Evolutionary conservation across 2,329 filamentous ascomycete species (phyloP), one percentile per base, ranked within the genome.

Genomic region (Stachybotrys chlorohalonatus): DNA sequence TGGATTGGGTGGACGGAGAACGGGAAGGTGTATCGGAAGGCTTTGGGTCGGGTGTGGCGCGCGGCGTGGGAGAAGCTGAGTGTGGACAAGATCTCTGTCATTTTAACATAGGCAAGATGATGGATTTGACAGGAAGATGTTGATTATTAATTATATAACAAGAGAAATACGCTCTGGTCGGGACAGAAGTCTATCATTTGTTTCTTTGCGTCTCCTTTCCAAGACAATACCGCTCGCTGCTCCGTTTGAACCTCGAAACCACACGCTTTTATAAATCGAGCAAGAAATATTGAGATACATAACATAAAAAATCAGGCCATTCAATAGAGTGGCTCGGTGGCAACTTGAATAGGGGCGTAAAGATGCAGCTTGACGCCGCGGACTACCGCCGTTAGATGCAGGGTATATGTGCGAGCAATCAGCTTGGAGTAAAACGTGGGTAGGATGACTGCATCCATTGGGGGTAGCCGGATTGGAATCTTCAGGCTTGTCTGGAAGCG

Each of bases 1-100:
- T 56, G 55, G 55, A 54, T 56, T 47, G 52, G 49, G 11, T 32
- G 52, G 36, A 52, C 52, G 11, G 31, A 46, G 11, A 52, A 54
- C 32, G 46, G 17, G 16, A 54, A 52, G 11, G 47, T 52, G 6
- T 56, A 56, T 30, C 52, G 55, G 4, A 54, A 56, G 47, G 55
- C 55, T 11, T 24, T 54, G 11, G 55, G 55, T 7, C 52, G 55
- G 31, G 47, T 56, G 11, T 56, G 55, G 55, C 31, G 31, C 6
- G 16, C 15, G 45, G 52, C 31, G 5, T 56, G 54, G 54, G 17
- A 52, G 48, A 53, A 17, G 8, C 48, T 56, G 52, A 45, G 5
- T 7, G 8, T 47, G 46, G 46, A 24, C 15, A n/a, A 47, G 15
- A n/a, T 47, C 8, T 8, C 9, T 16, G 46, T 47, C 46, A 11